Conservation (phyloP, 768 basidiomycete species). For the Termitomyces sp. region DNA sequence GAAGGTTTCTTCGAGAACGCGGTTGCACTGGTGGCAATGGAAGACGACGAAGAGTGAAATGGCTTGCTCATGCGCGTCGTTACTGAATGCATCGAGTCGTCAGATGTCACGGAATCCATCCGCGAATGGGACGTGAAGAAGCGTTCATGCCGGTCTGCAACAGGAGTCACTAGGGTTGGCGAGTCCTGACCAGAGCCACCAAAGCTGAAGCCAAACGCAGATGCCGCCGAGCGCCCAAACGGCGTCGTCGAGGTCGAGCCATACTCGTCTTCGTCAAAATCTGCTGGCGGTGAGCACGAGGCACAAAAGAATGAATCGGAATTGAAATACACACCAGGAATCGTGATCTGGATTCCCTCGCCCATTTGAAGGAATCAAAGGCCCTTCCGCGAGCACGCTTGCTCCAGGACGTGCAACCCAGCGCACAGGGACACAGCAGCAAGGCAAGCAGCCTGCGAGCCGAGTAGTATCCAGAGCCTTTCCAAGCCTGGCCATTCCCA, state of each 20-base stretch:
- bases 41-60: constrained; percentile 71
- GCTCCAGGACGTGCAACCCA: constrained; percentile 10
- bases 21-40: constrained; percentile 48
- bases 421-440: not conserved
- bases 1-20: constrained; percentile 77
- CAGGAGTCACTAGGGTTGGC: constrained; percentile 53
- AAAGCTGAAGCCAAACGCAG: constrained; percentile 35
- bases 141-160: constrained; percentile 45
- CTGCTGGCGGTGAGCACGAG: constrained; percentile 21
- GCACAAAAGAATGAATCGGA: constrained; percentile 2
- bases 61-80: constrained; percentile 47
- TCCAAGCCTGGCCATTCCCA: constrained; percentile 8
- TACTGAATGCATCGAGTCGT: constrained; percentile 65
- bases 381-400: constrained; percentile 16
- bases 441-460: not conserved
- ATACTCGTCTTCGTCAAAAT: constrained; percentile 76
- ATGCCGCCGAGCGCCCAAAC: constrained; percentile 55
- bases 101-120: constrained; percentile 74
- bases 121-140: constrained; percentile 66
- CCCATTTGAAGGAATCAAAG: constrained; percentile 24
- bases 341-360: constrained; percentile 58
- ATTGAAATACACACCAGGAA: constrained; percentile 41
- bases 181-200: constrained; percentile 58
- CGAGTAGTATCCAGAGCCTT: constrained; percentile 9
- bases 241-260: constrained; percentile 52